phyloP scores from a whole-genome alignment of 1,284 basidiomycete genomes.

The Cutaneotrichosporon cutaneum region DNA sequence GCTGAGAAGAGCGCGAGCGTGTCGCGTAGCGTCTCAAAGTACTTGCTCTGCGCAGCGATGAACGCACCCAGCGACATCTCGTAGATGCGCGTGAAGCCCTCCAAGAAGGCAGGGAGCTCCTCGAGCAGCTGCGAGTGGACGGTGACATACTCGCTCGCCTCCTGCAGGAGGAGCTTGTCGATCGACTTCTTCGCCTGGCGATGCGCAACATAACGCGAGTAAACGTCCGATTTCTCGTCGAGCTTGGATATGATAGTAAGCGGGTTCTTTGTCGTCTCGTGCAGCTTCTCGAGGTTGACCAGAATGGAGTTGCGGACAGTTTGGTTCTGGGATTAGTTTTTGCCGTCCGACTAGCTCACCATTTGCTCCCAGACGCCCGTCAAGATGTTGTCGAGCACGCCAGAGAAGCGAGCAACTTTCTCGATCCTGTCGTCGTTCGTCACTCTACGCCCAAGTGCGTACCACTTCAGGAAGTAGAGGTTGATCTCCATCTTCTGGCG shows the following conservation, averaged over 20 bases:
- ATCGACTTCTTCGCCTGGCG: slow-evolving; percentile 33
- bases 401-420: slow-evolving; percentile 44
- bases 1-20: slow-evolving; percentile 28
- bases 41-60: slow-evolving; percentile 42
- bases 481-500: slow-evolving; percentile 36
- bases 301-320: slow-evolving; percentile 45
- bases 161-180: slow-evolving; percentile 37
- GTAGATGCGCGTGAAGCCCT: slow-evolving; percentile 47
- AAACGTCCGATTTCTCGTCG: slow-evolving; percentile 44
- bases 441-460: slow-evolving; percentile 37
- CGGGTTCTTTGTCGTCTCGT: slow-evolving; percentile 45
- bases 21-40: slow-evolving; percentile 30
- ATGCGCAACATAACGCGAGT: slow-evolving; percentile 40
- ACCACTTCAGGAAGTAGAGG: slow-evolving; percentile 38
- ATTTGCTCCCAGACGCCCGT: slow-evolving; percentile 38
- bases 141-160: slow-evolving; percentile 50
- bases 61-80: slow-evolving; percentile 45
- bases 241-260: slow-evolving; percentile 44
- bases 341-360: slow-evolving; percentile 31
- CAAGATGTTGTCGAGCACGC: slow-evolving; percentile 40
- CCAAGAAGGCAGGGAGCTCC: slow-evolving; percentile 50
- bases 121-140: slow-evolving; percentile 53
- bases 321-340: slow-evolving; percentile 31
- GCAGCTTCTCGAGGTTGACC: slow-evolving; percentile 43
- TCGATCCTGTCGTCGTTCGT: slow-evolving; percentile 38